Evolutionary conservation across 2,329 filamentous ascomycete genomes (phyloP).

Genomic region (Colletotrichum sp.): DNA sequence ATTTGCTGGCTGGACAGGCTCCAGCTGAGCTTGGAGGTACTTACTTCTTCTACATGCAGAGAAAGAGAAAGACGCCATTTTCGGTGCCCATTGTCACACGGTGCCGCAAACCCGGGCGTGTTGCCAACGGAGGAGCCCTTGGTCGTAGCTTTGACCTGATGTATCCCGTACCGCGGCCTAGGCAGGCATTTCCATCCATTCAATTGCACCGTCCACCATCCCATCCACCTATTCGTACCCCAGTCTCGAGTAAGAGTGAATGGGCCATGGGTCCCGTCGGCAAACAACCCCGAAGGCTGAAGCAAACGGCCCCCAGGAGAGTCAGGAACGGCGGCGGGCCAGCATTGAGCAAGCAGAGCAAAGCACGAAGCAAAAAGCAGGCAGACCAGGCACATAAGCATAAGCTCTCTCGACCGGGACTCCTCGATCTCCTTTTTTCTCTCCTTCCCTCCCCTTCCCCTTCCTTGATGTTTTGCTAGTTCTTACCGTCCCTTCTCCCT

Average conservation of each 20-base stretch:
- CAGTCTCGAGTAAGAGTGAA: neutral
- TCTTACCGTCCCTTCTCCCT: neutral
- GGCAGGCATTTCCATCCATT: neutral
- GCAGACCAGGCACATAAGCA: neutral
- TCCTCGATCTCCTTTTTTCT: neutral
- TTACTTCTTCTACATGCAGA: neutral
- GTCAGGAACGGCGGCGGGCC: neutral
- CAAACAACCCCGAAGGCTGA: neutral
- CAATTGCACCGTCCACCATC: neutral
- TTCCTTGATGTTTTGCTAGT: neutral
- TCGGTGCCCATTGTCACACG: neutral
- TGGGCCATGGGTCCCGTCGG: neutral
- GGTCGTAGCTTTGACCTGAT: neutral
- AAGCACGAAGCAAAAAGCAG: neutral
- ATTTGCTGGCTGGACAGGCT: neutral
- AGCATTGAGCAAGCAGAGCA: neutral
- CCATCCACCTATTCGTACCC: neutral
- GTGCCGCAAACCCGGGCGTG: neutral
- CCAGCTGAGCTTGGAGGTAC: neutral
- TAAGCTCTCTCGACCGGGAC: neutral
- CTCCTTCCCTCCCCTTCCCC: neutral
- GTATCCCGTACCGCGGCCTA: neutral
- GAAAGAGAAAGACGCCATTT: neutral
- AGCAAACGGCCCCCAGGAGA: neutral
- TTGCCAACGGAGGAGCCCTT: neutral